phyloP scores from a whole-genome alignment of 768 basidiomycete species.

The Aureoboletus auriporus region DNA sequence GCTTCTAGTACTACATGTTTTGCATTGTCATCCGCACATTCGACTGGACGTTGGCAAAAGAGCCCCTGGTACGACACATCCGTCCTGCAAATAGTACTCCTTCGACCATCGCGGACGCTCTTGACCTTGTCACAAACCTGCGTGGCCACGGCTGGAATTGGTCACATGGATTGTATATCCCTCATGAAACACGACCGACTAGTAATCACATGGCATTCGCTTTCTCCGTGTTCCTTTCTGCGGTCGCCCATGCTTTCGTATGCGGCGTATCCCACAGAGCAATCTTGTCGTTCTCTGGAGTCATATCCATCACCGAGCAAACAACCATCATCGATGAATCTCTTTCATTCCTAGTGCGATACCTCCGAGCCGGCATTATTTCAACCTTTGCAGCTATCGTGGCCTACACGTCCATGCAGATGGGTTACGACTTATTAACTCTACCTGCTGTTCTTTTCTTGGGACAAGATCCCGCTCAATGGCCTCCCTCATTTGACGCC shows the following conservation, averaged over 20 bases:
- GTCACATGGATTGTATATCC: slow-evolving; percentile 33
- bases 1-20: slow-evolving; percentile 14
- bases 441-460: slow-evolving; percentile 26
- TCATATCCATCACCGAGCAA: slow-evolving; percentile 21
- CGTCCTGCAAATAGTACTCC: slow-evolving; percentile 3
- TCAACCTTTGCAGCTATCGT: slow-evolving; percentile 39
- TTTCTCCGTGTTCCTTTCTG: slow-evolving; percentile 29
- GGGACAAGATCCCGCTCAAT: slow-evolving; percentile 25
- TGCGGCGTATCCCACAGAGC: slow-evolving; percentile 44
- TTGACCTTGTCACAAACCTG: slow-evolving; percentile 47
- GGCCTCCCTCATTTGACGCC: slow-evolving; percentile 31
- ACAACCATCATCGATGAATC: slow-evolving; percentile 30
- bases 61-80: slow-evolving; percentile 11
- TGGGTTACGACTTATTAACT: slow-evolving; percentile 23
- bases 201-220: slow-evolving; percentile 36
- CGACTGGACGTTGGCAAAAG: slow-evolving; percentile 13
- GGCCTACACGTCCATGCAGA: slow-evolving; percentile 43
- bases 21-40: slow-evolving; percentile 8
- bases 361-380: slow-evolving; percentile 40
- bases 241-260: slow-evolving; percentile 33
- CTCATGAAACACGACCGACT: slow-evolving; percentile 37
- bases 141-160: slow-evolving; percentile 64
- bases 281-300: slow-evolving; percentile 42
- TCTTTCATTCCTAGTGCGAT: slow-evolving; percentile 24
- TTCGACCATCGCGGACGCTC: slow-evolving; percentile 32